Evolutionary conservation across 2,329 filamentous ascomycete species (phyloP).

Genomic region (Hypomyces perniciosus): DNA sequence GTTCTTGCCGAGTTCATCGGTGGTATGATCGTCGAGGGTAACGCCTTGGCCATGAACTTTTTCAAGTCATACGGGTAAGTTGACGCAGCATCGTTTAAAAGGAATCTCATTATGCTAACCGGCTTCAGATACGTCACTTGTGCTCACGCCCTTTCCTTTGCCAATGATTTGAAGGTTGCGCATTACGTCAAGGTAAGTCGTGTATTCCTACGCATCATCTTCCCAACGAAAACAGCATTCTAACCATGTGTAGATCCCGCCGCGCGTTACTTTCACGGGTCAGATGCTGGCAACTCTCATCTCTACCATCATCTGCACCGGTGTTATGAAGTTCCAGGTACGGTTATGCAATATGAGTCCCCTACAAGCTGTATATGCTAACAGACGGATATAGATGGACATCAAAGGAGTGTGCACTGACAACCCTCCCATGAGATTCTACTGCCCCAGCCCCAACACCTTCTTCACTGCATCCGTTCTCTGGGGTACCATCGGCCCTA

Average conservation of each 20-base stretch:
- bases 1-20: constrained; percentile 49
- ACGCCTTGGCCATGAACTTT: constrained; percentile 48
- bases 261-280: constrained; percentile 51
- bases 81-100: too few relatives aligned
- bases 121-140: constrained; percentile 46
- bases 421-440: constrained; percentile 30
- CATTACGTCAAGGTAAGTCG: constrained; percentile 56
- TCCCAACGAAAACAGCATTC: too few relatives aligned
- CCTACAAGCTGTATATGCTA: too few relatives aligned
- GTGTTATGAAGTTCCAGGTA: constrained; percentile 45
- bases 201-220: too few relatives aligned
- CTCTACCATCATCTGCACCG: constrained; percentile 45
- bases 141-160: constrained; percentile 46
- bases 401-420: constrained; percentile 34
- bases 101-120: too few relatives aligned
- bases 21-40: constrained; percentile 44
- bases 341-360: too few relatives aligned
- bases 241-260: too few relatives aligned
- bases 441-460: constrained; percentile 32
- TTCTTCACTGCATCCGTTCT: constrained; percentile 36
- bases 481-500: constrained; percentile 36
- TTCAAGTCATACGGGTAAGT: too few relatives aligned
- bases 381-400: too few relatives aligned
- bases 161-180: constrained; percentile 42
- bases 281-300: constrained; percentile 54